Evolutionary conservation across 768 basidiomycete species (phyloP), one percentile per base, ranked within the genome.

Genomic region (Pleurotus pulmonarius): DNA sequence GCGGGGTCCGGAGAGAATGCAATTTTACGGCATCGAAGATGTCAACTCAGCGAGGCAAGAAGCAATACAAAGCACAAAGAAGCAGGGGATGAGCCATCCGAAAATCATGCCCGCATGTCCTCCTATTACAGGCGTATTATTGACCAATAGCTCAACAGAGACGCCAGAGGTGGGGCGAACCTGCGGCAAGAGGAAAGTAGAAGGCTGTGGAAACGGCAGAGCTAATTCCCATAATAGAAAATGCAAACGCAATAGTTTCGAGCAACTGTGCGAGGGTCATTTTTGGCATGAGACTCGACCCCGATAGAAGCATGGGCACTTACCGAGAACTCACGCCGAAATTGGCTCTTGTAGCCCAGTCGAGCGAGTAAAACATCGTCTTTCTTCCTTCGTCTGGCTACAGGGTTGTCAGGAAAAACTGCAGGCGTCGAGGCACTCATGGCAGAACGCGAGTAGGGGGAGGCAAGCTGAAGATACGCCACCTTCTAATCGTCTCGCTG

Each of bases 81-180:
- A 66, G 60, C 75, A 77, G 5, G 83, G 83, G 57, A 84, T 81
- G 18, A 85, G 66, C 83, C 83, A 84, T 37, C 83, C 83, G 66
- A 78, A 85, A n/a, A 82, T 73, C 79, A 85, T 83, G 7, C 83
- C 83, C n/a, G 83, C 79, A 64, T 85, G 83, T 5, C 83, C 83
- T 48, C 81, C 83, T 84, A 56, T 4, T 15, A 16, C 39, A 11
- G 16, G 29, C 8, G 4, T 4, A 43, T 25, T 34, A 29, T 13
- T 39, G 37, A 24, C 5, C 38, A 12, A 9, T 44, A 16, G 16
- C 34, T 9, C 29, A 41, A 12, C 34, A 24, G 29, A 45, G 37
- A 13, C 24, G 18, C 38, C 11, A 39, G 18, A n/a, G 29, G 15
- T 18, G 3, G 15, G 22, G 69, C 75, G 15, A 48, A 81, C 82